Percentiles rank a stretch among this genome's conserved stretches.
phyloP scores from a whole-genome alignment of 768 basidiomycete genomes.

The Kondoa malvinella region DNA sequence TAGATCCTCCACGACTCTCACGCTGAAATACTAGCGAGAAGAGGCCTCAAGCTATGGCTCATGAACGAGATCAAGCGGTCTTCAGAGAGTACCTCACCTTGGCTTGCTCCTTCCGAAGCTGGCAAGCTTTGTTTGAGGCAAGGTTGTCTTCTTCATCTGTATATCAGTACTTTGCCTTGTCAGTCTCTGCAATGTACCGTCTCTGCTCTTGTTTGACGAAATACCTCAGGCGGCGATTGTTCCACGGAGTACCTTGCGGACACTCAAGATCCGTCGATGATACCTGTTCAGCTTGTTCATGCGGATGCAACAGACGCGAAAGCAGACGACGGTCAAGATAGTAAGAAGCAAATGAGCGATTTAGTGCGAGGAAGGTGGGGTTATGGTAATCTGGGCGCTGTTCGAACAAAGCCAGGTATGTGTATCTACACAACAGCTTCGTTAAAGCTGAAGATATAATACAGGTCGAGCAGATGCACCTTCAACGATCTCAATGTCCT shows the following conservation, averaged over 20 bases:
- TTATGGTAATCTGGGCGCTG: slow-evolving; percentile 53
- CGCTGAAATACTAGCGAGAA: slow-evolving; percentile 76
- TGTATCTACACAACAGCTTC: neutral
- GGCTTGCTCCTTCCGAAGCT: slow-evolving; percentile 34
- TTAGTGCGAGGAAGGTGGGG: slow-evolving; percentile 53
- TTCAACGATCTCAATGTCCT: slow-evolving; percentile 69
- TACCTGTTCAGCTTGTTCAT: too few species aligned
- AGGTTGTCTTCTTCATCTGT: slow-evolving; percentile 46
- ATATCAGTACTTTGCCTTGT: slow-evolving; percentile 57
- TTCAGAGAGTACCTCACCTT: slow-evolving; percentile 5
- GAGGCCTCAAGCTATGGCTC: slow-evolving; percentile 62
- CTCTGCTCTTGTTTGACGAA: neutral
- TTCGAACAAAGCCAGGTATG: slow-evolving; percentile 77
- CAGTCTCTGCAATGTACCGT: slow-evolving; percentile 30
- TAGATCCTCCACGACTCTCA: slow-evolving; percentile 59
- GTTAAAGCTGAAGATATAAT: neutral
- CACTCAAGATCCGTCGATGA: neutral
- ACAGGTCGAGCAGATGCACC: slow-evolving; percentile 58
- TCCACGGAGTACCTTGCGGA: slow-evolving; percentile 22
- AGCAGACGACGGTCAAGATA: too few species aligned
- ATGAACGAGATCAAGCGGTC: slow-evolving; percentile 44
- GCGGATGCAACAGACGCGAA: too few species aligned
- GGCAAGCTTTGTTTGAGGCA: slow-evolving; percentile 33
- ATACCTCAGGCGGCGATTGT: slow-evolving; percentile 25
- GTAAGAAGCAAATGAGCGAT: neutral